These are phyloP conservation scores for Cyanidioschyzon merolae DNA, from an alignment of 23 red algal genomes.

Conservation along the genomic window DNA sequence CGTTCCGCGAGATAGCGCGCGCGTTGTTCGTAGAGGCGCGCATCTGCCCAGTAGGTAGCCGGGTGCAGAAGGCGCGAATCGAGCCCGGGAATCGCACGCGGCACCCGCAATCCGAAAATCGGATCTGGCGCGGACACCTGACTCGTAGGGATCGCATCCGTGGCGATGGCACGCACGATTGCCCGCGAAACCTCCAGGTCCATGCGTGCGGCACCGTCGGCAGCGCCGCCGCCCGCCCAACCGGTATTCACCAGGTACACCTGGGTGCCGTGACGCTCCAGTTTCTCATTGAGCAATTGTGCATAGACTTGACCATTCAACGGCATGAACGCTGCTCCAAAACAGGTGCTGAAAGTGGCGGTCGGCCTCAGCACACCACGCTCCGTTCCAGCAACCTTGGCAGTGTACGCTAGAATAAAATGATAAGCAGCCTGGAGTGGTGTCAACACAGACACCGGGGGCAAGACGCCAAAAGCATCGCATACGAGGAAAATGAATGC, in stretches of 20 bases:
- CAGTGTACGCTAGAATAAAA: slow-evolving; percentile 32
- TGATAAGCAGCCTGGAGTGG: slow-evolving; percentile 28
- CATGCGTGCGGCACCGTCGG: slow-evolving; percentile 27
- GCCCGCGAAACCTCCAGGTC: slow-evolving; percentile 19
- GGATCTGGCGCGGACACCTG: slow-evolving; percentile 17
- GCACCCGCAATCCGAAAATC: slow-evolving; percentile 25
- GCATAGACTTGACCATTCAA: slow-evolving; percentile 24
- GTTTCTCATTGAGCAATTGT: slow-evolving; percentile 26
- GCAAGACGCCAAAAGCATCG: slow-evolving; percentile 41
- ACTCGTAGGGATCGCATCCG: background rate
- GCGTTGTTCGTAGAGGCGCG: background rate
- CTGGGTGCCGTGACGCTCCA: slow-evolving; percentile 13
- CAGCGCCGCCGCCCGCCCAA: slow-evolving; percentile 33
- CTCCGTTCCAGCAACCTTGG: slow-evolving; percentile 43
- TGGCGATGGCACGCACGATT: slow-evolving; percentile 23
- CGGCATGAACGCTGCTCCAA: slow-evolving; percentile 36
- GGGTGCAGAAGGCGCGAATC: slow-evolving; percentile 1
- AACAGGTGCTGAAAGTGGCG: slow-evolving; percentile 26
- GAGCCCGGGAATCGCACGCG: background rate
- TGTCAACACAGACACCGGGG: slow-evolving; percentile 20
- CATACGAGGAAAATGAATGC: slow-evolving; percentile 30
- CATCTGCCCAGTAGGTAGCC: background rate
- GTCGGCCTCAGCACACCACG: slow-evolving; percentile 26
- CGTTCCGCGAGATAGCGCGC: background rate
- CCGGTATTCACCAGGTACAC: slow-evolving; percentile 53